Base-by-base conservation (phyloP, 2,329 filamentous ascomycete species). In the Atkinsonella texensis region DNA sequence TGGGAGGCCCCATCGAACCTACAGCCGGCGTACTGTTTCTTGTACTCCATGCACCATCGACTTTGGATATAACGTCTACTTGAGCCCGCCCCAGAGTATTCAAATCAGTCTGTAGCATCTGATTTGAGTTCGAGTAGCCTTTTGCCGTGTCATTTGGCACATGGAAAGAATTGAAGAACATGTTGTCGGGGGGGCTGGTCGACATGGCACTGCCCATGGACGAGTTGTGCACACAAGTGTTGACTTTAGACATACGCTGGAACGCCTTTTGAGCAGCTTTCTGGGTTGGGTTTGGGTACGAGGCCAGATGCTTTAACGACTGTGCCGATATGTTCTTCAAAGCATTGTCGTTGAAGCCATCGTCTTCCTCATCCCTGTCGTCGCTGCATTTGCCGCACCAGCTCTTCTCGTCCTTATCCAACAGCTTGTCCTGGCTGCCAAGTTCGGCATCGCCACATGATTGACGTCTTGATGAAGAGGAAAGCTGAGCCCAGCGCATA, bases 261-360 rank as follows among this genome's bases (percentile, higher is more conserved):
- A 79, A 70, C 17, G 69, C 64, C 56, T 67, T 72, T 62, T 73
- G 74, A 53, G 77, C 77, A 42, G 63, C 65, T 61, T 73, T 73
- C 60, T 78, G 77, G 60, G 68, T 73, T 8, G 75, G 76, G 56
- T 80, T 80, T 4, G 72, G 68, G 56, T 79, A 80, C 1, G 76
- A 79, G 15, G 76, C 76, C 56, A 80, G 60, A 56, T 74, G 79
- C 40, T 73, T 71, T 20, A 79, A 66, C 32, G 69, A 73, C 57
- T 77, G 76, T 58, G 73, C 68, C 12, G 68, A 65, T 55, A 70
- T 65, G 45, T 63, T 70, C 53, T 67, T 63, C 48, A 71, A 59
- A 1, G 65, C 60, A 18, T 66, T 62, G 50, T 60, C 60, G 7
- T 53, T 54, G 32, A 57, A 53, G 10, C 65, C 63, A 31, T 59